Base-by-base conservation (phyloP, 1,284 basidiomycete species). In the Sphagnurus paluster region DNA sequence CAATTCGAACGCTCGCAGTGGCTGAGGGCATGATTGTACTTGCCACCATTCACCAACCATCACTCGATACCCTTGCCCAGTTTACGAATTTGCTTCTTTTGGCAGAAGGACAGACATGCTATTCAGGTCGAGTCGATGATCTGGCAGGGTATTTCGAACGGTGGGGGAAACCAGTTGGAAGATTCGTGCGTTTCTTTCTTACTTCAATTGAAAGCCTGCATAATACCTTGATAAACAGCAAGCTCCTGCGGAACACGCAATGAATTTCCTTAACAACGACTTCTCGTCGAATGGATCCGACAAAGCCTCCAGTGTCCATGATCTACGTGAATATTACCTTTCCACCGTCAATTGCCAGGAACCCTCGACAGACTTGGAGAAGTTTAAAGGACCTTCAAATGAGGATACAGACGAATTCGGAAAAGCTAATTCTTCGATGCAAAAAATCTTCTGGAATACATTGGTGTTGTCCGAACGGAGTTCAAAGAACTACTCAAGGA, bases 21-120 rank as follows among this genome's bases (percentile, higher is more conserved):
- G 59, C 63, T 13, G 69, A 70, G 52, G 67, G 67, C 8, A 84
- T 84, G 23, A 77, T 84, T 21, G 75, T 85, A 32, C 71, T 84
- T 25, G 81, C 79, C 3, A 77, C 74, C n/a, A 83, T 84, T 48
- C 81, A 85, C 60, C 82, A 82, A 60, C 82, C 80, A 1, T 73
- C 71, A 13, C 74, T 77, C 21, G 76, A 77, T 30, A 75, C 80
- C 0, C 75, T 82, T 48, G 68, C 78, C 14, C 67, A 77, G 9
- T 87, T 87, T 62, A 75, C 76, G 42, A 71, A 75, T 38, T 68
- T 85, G 6, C 62, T 82, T 24, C 62, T 87, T 10, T 70, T 87
- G 5, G 69, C 80, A 2, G 64, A 69, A 10, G 81, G 83, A 0
- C 66, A 69, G 40, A 56, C 58, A 1, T 72, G 69, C 40, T 72